These are phyloP conservation scores for Elsinoe necatrix DNA, from an alignment of 2,329 filamentous ascomycete genomes.

Conservation along the genomic window DNA sequence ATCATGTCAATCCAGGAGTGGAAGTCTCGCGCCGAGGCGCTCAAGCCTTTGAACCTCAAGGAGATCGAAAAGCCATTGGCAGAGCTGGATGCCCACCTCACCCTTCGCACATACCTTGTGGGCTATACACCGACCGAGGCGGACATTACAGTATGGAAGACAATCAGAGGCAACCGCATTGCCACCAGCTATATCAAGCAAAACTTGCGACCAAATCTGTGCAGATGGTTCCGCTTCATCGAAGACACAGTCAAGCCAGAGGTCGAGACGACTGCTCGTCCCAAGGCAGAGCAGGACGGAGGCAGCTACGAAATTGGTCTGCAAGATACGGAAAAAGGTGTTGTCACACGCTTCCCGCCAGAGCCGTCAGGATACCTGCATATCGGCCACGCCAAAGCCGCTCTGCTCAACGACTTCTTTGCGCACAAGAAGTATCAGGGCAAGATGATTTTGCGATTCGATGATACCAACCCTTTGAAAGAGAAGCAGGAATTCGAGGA, in stretches of 20 bases:
- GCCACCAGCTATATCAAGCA: conserved; percentile 73
- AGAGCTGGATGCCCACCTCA: conserved; percentile 79
- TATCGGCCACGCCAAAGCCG: conserved; percentile 92
- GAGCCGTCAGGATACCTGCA: conserved; percentile 95
- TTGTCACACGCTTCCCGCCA: conserved; percentile 85
- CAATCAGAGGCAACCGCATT: conserved; percentile 76
- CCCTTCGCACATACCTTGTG: conserved; percentile 74
- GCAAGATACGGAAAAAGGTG: conserved; percentile 74
- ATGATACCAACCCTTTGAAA: conserved; percentile 95
- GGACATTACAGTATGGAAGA: conserved; percentile 76
- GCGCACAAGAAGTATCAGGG: conserved; percentile 89
- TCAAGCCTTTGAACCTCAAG: conserved; percentile 66
- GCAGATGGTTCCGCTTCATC: conserved; percentile 80
- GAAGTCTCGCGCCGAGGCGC: conserved; percentile 45
- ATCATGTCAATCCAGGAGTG: conserved; percentile 42
- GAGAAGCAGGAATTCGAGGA: conserved; percentile 97
- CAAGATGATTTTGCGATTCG: conserved; percentile 82
- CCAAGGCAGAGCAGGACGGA: conserved; percentile 63
- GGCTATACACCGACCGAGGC: conserved; percentile 69
- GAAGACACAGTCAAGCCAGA: conserved; percentile 67
- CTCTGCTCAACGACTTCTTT: conserved; percentile 92
- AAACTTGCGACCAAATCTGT: conserved; percentile 65
- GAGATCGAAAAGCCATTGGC: conserved; percentile 64
- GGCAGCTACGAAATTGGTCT: conserved; percentile 85
- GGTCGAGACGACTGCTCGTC: conserved; percentile 43